Evolutionary conservation across 352 stramenopile genomes (phyloP).

Genomic region (Globisporangium lucens): DNA sequence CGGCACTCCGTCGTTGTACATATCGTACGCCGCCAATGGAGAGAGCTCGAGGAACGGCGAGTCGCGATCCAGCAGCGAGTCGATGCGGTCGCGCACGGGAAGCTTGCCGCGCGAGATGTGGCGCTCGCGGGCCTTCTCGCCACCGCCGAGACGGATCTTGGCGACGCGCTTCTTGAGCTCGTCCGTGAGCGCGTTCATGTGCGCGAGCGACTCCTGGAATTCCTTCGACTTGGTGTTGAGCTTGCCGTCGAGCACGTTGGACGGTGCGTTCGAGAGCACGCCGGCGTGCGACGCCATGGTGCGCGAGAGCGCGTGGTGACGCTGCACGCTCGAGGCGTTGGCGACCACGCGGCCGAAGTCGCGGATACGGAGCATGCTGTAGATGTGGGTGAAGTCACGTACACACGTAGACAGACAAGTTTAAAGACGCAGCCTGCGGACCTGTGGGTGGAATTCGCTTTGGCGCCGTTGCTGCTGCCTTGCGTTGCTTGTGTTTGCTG

Average conservation of each 20-base stretch:
- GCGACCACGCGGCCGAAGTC: conserved; percentile 16
- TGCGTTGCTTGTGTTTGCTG: not conserved
- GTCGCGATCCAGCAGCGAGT: conserved; percentile 91
- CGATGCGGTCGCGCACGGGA: conserved; percentile 91
- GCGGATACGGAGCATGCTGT: conserved; percentile 8
- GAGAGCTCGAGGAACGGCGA: conserved; percentile 97
- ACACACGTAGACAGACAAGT: not conserved
- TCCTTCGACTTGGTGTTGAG: conserved; percentile 59
- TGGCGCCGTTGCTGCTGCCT: not conserved
- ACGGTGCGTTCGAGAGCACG: conserved; percentile 25
- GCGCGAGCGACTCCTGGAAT: conserved; percentile 50
- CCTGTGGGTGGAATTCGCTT: not conserved
- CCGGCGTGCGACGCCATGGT: conserved; percentile 40
- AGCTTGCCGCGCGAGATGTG: conserved; percentile 82
- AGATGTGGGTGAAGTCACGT: not conserved
- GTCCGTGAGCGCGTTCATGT: conserved; percentile 53
- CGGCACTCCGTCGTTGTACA: conserved; percentile 83
- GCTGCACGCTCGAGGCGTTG: conserved; percentile 5
- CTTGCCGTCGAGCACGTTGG: conserved; percentile 62
- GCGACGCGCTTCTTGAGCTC: conserved; percentile 44
- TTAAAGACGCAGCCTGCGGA: not conserved
- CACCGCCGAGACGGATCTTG: conserved; percentile 58
- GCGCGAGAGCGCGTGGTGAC: not conserved
- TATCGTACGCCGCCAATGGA: conserved; percentile 80
- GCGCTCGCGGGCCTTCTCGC: conserved; percentile 56